Evolutionary conservation across 2,329 filamentous ascomycete species (phyloP), one percentile per base, ranked within the genome.

Genomic region (Xylariaceae sp.): DNA sequence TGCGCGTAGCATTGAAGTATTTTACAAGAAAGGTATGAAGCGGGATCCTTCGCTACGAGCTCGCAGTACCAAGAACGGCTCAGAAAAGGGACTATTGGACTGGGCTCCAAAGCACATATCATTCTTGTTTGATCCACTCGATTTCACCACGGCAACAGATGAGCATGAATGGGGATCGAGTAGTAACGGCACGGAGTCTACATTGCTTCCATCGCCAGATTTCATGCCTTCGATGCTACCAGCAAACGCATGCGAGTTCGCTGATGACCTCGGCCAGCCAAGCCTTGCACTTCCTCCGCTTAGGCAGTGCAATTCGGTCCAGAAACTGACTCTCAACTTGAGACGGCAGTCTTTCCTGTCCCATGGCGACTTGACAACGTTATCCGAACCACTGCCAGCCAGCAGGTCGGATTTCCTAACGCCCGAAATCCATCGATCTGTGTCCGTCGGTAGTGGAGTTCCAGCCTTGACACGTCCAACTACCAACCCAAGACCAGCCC

Each of bases 61-160:
- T 37, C 39, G 45, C 18, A 50, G 35, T 39, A 17, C 13, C 7
- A 37, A 60, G 18, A 55, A 59, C n/a, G 18, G 15, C 7, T 35
- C 49, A 45, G 60, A 55, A 2, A 59, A 62, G 15, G 62, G 63
- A 8, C 61, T 70, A 37, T 49, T 71, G 35, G 67, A 70, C 56
- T 72, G 70, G 70, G 62, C 62, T 39, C 71, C 70, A 6, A 66
- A 65, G 47, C 71, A 68, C 47, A 63, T 72, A 49, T 72, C 70
- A 3, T 58, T 69, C 2, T 54, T 71, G 4, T 69, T 73, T 35
- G 66, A 69, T 17, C 67, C 68, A 37, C 63, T 66, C 3, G 68
- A 69, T 7, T 62, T 71, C 23, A 61, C 63, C 7, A 57, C 62
- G 4, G 63, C 64, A 9, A 61, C 64, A 30, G 63, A 60, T 34